Evolutionary conservation across 768 basidiomycete species (phyloP).

Genomic region (Xanthoconium purpureum): DNA sequence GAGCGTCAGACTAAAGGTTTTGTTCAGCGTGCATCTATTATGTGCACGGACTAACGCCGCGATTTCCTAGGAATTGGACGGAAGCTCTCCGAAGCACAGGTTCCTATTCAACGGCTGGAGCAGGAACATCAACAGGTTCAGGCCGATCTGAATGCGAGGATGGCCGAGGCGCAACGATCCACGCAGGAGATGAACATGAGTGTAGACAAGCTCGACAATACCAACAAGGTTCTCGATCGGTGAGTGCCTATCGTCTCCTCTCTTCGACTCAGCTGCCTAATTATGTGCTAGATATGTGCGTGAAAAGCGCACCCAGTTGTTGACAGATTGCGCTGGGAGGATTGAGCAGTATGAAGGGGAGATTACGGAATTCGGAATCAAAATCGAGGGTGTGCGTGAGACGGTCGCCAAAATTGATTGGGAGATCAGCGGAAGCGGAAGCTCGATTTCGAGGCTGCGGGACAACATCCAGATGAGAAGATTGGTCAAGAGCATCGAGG

Average conservation of each 20-base stretch:
- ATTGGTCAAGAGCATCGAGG: constrained; percentile 60
- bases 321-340: constrained; percentile 56
- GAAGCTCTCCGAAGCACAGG: constrained; percentile 57
- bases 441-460: constrained; percentile 64
- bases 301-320: constrained; percentile 56
- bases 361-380: constrained; percentile 40
- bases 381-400: constrained; percentile 40
- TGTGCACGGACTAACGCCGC: neutral
- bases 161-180: constrained; percentile 49
- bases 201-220: constrained; percentile 56
- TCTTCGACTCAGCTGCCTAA: neutral
- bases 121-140: constrained; percentile 49
- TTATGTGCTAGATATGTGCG: constrained; percentile 61
- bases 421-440: constrained; percentile 75
- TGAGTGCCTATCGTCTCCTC: constrained; percentile 24
- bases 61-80: constrained; percentile 55
- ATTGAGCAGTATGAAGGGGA: constrained; percentile 48
- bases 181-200: constrained; percentile 66
- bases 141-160: constrained; percentile 46
- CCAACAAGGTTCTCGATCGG: constrained; percentile 66
- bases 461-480: constrained; percentile 81
- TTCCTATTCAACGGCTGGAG: constrained; percentile 63
- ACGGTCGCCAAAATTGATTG: constrained; percentile 62
- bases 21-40: neutral
- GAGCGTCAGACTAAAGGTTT: constrained; percentile 51